Conservation (phyloP, 768 basidiomycete genomes). For the Rubroboletus satanas region DNA sequence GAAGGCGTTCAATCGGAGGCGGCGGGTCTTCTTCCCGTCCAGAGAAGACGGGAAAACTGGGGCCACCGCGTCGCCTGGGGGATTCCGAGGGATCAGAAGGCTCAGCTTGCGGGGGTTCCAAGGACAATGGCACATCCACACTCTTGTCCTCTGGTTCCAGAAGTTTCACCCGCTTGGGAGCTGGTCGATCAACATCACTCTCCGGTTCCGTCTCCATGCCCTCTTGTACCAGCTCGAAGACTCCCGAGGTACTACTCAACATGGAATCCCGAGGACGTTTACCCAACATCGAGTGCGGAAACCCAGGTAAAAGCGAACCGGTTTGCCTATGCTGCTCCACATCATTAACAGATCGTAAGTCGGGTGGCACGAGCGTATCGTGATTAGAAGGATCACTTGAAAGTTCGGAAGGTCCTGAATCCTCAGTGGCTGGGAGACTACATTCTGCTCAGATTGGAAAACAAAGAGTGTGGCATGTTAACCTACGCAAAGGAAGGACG, state of each 20-base stretch:
- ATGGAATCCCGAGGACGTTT: constrained; percentile 59
- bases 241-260: constrained; percentile 39
- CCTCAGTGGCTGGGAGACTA: constrained; percentile 22
- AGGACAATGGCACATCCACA: constrained; percentile 9
- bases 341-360: constrained; percentile 6
- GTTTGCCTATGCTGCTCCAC: constrained; percentile 12
- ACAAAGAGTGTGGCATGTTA: not conserved
- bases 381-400: constrained; percentile 21
- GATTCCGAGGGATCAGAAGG: constrained; percentile 12
- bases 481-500: constrained; percentile 26
- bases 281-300: constrained; percentile 51
- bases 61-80: constrained; percentile 26
- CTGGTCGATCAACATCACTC: constrained; percentile 40
- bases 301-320: constrained; percentile 32
- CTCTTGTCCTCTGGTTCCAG: constrained; percentile 25
- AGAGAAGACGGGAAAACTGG: constrained; percentile 48
- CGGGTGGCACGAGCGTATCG: constrained; percentile 12
- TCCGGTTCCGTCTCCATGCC: constrained; percentile 38
- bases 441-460: constrained; percentile 9
- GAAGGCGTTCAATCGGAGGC: constrained; percentile 50
- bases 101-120: constrained; percentile 14
- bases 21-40: constrained; percentile 43
- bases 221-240: constrained; percentile 42
- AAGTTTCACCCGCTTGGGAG: constrained; percentile 51
- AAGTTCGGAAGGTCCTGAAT: constrained; percentile 16